Evolutionary conservation across 1,284 basidiomycete species (phyloP).

Genomic region (Anthracocystis panici-leucophaei): DNA sequence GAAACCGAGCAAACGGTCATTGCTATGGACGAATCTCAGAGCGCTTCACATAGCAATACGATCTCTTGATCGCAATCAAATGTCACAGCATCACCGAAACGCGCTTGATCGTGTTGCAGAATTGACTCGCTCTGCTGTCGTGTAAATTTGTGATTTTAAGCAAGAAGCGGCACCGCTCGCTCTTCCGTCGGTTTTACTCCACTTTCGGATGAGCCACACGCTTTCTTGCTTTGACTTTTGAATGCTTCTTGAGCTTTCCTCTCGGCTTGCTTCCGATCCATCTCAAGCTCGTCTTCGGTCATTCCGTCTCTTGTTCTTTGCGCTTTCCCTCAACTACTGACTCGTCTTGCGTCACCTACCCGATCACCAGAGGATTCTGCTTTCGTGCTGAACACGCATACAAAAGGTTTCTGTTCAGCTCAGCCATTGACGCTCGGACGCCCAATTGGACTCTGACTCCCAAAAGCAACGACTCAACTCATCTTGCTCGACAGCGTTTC

Average conservation of each 20-base stretch:
- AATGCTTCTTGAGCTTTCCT: constrained; percentile 8
- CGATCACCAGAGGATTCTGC: background rate
- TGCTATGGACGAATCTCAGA: background rate
- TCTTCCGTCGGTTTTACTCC: constrained; percentile 14
- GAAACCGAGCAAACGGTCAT: background rate
- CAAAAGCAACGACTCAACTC: background rate
- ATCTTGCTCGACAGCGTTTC: background rate
- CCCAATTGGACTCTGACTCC: background rate
- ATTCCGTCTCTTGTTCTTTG: background rate
- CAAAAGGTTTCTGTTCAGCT: background rate
- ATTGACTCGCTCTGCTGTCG: background rate
- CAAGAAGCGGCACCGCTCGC: background rate
- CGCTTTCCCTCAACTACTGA: background rate
- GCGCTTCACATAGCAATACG: background rate
- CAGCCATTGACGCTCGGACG: background rate
- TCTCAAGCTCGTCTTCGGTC: background rate
- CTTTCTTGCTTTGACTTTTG: background rate
- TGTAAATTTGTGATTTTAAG: constrained; percentile 2
- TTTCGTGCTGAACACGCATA: background rate
- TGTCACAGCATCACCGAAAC: background rate
- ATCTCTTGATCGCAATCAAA: background rate
- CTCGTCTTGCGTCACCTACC: background rate
- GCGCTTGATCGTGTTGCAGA: background rate
- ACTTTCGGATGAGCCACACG: constrained; percentile 30
- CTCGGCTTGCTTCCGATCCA: constrained; percentile 33